Evolutionary conservation across 2,329 filamentous ascomycete species (phyloP), one percentile per base, ranked within the genome.

Genomic region (Didymosphaeria variabile): DNA sequence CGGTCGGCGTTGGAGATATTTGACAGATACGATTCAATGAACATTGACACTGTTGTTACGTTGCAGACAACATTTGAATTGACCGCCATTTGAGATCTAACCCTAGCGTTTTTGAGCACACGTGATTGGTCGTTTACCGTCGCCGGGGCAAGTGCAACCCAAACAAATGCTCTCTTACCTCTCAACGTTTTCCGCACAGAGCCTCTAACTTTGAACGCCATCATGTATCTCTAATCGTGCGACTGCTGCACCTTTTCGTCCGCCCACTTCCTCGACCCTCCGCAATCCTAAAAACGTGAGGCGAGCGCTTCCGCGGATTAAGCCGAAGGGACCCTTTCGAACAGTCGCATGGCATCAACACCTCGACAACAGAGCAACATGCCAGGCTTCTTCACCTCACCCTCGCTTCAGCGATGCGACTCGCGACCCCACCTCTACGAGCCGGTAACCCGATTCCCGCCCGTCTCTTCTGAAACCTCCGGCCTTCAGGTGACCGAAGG

Each of bases 401-500:
- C 66, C 29, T 66, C 60, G 36, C 61, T 64, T 55, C 62, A 58
- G 50, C 66, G 65, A 42, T 62, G 59, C 38, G 61, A 56, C 45
- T 65, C 67, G 31, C 61, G 62, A 10, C 55, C 58, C 23, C 63
- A 62, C 55, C 62, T 69, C 38, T 69, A 71, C 54, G 70, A 71
- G 26, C 56, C 73, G 38, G 58, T 60, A 10, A 61, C 67, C 64
- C 72, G 69, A 61, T 71, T 67, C 57, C 61, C 69, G 17, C 63
- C 67, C 59, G 65, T 61, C 31, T 49, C 63, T 26, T 55, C 53
- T 69, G 71, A 72, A 66, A 74, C 72, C 47, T 64, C 67, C 34
- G 63, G 63, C 12, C 66, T 65, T 36, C 74, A 72, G 70, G 65
- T 76, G 72, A 75, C 66, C 53, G 66, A 70, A 29, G 4, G 26